Base-by-base conservation (phyloP, 2,329 filamentous ascomycete genomes). In the Geoglossum cookeanum region DNA sequence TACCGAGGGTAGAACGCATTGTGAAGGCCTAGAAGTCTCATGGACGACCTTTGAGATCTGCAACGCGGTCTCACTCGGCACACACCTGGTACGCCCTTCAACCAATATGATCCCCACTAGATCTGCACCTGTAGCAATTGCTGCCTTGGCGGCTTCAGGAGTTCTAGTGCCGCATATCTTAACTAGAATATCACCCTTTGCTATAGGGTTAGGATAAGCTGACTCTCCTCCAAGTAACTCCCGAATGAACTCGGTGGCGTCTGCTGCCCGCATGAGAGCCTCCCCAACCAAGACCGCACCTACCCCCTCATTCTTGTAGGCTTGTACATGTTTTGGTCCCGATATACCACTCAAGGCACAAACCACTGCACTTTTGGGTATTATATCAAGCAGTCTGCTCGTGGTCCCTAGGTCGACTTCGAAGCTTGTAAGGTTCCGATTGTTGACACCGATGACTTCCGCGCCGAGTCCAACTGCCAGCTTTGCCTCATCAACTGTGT, bases 151-250 rank as follows among this genome's bases (percentile, higher is more conserved):
- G 15, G 84, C 88, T 66, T 94, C 87, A 8, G 83, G 77, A 59
- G 81, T 88, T 58, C 91, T 79, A 7, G 90, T 97, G 4, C 92
- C 92, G 68, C 92, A 98, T 29, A 98, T 94, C 72, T 98, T 98
- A 62, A 96, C 89, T 33, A 92, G 75, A 0, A 87, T 74, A 32
- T 63, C 65, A n/a, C 65, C 64, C 33, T 66, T 67, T 29, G 57
- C 56, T 65, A 73, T 55, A 62, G 45, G 61, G 57, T 60, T 58
- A 33, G 64, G 62, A 55, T 59, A 59, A 56, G 57, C 62, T n/a
- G 53, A 53, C 42, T 55, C 37, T 37, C 75, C 75, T 44, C 87
- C 83, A 62, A 95, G 86, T 29, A 98, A 79, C 64, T 90, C 78
- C 37, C 80, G 77, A 66, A 97, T 94, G 71, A 98, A 98, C 27